Conservation (phyloP, 345 rosid genomes). For the Microthlaspi erraticum region DNA sequence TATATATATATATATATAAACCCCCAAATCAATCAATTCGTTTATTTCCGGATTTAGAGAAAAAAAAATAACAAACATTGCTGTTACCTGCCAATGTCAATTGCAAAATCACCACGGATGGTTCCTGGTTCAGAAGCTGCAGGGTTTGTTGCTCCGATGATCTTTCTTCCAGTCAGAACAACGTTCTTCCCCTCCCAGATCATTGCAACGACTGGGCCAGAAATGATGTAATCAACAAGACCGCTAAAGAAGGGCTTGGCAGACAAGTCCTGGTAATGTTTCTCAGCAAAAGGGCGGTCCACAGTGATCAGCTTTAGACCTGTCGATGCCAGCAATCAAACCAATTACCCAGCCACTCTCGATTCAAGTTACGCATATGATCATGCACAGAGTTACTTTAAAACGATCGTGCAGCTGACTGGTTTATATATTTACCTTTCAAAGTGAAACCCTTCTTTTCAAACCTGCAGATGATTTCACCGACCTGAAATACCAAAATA, state of each 20-base stretch:
- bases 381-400: not conserved
- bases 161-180: constrained; percentile 82
- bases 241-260: constrained; percentile 86
- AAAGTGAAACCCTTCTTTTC: constrained; percentile 91
- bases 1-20: not conserved
- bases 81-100: constrained; percentile 65
- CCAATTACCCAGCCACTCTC: not conserved
- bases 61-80: not conserved
- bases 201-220: constrained; percentile 98
- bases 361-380: not conserved
- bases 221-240: constrained; percentile 86
- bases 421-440: constrained; percentile 54
- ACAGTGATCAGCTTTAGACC: constrained; percentile 75
- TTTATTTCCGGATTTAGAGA: not conserved
- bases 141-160: constrained; percentile 99
- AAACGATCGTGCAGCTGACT: not conserved
- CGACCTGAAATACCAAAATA: constrained; percentile 55
- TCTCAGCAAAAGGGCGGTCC: constrained; percentile 79
- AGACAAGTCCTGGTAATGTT: constrained; percentile 76
- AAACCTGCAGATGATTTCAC: constrained; percentile 81
- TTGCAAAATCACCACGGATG: constrained; percentile 86
- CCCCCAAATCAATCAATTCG: not conserved
- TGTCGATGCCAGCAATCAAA: constrained; percentile 24
- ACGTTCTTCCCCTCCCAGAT: constrained; percentile 94
- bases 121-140: constrained; percentile 90